phyloP scores from a whole-genome alignment of 2,329 filamentous ascomycete genomes.

The Ophiostoma pallidulum region DNA sequence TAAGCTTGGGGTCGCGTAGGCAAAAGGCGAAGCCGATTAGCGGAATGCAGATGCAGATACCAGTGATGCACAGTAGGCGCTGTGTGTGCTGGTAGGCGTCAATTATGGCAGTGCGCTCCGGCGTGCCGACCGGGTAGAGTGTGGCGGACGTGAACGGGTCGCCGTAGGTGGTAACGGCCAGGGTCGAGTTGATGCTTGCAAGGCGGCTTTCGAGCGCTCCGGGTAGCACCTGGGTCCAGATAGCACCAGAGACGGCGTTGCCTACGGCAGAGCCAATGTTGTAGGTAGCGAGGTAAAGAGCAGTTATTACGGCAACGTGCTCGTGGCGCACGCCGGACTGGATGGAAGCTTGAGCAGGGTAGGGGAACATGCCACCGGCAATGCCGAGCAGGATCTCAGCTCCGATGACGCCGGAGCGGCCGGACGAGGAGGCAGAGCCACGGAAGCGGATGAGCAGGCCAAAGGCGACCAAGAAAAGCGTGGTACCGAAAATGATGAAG shows the following conservation, averaged over 20 bases:
- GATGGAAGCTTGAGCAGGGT: conserved; percentile 37
- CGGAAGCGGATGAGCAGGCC: conserved; percentile 55
- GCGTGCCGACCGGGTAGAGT: conserved; percentile 32
- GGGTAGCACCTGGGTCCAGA: conserved; percentile 52
- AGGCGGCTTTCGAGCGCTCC: conserved; percentile 26
- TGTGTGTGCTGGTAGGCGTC: conserved; percentile 37
- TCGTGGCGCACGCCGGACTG: conserved; percentile 36
- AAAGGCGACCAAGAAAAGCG: conserved; percentile 55
- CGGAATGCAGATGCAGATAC: conserved; percentile 39
- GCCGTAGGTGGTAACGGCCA: conserved; percentile 27
- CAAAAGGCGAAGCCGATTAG: conserved; percentile 35
- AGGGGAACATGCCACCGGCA: conserved; percentile 53
- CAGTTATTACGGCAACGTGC: conserved; percentile 54
- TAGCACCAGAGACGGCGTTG: conserved; percentile 49
- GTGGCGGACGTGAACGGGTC: conserved; percentile 26
- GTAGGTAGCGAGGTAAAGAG: conserved; percentile 53
- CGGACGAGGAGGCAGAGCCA: conserved; percentile 35
- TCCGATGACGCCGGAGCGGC: conserved; percentile 49
- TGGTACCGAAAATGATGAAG: conserved; percentile 53
- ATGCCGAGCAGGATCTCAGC: conserved; percentile 54
- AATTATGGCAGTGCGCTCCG: conserved; percentile 34
- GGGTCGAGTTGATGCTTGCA: conserved; percentile 27
- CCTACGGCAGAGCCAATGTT: conserved; percentile 53
- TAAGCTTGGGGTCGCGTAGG: conserved; percentile 38
- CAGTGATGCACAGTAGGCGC: conserved; percentile 37